Percentiles rank a stretch among this genome's conserved stretches.
These are phyloP conservation scores for Cyclocybe cylindracea DNA, from an alignment of 768 basidiomycete species.

Conservation along the genomic window DNA sequence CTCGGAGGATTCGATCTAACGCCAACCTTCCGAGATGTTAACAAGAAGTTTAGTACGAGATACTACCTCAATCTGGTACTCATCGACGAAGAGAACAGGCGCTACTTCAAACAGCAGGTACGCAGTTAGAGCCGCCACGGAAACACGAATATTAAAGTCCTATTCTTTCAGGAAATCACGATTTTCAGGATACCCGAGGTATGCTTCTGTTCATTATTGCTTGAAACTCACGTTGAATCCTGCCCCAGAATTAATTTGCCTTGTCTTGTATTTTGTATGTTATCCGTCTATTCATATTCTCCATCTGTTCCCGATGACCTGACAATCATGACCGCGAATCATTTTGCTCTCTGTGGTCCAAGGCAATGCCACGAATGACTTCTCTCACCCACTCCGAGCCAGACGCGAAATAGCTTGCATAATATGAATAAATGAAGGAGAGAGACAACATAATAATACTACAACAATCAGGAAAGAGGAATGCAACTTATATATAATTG, in stretches of 20 bases:
- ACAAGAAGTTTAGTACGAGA: conserved; percentile 97
- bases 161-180: conserved; percentile 68
- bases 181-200: conserved; percentile 90
- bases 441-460: neutral
- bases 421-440: neutral
- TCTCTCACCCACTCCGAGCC: no score
- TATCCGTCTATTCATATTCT: conserved; percentile 17
- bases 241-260: no score
- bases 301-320: no score
- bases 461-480: neutral
- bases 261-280: conserved; percentile 1
- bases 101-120: conserved; percentile 97
- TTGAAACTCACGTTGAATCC: neutral
- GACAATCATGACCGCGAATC: no score
- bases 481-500: conserved; percentile 2
- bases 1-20: conserved; percentile 98
- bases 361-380: no score
- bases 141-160: neutral
- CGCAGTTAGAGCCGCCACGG: conserved; percentile 7
- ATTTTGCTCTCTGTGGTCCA: no score
- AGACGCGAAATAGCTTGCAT: neutral
- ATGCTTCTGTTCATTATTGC: conserved; percentile 16
- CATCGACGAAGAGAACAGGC: conserved; percentile 96
- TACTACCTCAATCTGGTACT: conserved; percentile 98
- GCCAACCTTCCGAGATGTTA: conserved; percentile 97